Evolutionary conservation across 345 rosid genomes (phyloP), one percentile per base, ranked within the genome.

Genomic region (Kernera saxatilis): DNA sequence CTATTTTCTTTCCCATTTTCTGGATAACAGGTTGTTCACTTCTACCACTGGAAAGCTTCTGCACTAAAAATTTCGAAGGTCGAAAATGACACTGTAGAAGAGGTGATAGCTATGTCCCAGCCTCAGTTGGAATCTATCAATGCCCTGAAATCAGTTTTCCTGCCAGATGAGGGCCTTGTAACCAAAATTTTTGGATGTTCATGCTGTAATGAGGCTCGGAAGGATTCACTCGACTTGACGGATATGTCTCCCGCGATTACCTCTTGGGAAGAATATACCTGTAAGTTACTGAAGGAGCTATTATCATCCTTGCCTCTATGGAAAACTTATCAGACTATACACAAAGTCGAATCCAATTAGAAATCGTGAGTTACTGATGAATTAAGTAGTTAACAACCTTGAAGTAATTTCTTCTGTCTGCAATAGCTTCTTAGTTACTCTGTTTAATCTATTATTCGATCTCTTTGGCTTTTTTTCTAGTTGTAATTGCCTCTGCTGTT

Each of bases 1-100:
- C 49, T 22, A 8, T 4, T 4, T 14, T 26, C 18, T 12, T 63
- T 13, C 12, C 21, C 3, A 3, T 55, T 53, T 64, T 29, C 22
- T 55, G 59, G 60, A 29, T 25, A 68, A 66, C 62, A 87, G 97
- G 91, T 76, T 71, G 87, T 83, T 54, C 91, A 89, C 49, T 93
- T 81, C 78, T 85, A 75, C 67, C 59, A 48, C 17, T 87, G 96
- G 91, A 86, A 80, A 81, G 80, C 77, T 35, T 67, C 76, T 2
- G 81, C 79, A 55, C 54, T 75, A 25, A 58, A 9, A 49, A 36
- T 43, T 63, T 67, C 50, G 1, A 41, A 25, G 19, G 45, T 14
- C 10, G 61, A 74, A 55, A 36, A 37, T 8, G 70, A 68, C 56
- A 22, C 62, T 2, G 72, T 66, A 52, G 58, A 58, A 55, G 78